Percentiles rank a stretch among this genome's conserved stretches.
Evolutionary conservation across 2,329 filamentous ascomycete genomes (phyloP).

Genomic region (Penicillium sp.): DNA sequence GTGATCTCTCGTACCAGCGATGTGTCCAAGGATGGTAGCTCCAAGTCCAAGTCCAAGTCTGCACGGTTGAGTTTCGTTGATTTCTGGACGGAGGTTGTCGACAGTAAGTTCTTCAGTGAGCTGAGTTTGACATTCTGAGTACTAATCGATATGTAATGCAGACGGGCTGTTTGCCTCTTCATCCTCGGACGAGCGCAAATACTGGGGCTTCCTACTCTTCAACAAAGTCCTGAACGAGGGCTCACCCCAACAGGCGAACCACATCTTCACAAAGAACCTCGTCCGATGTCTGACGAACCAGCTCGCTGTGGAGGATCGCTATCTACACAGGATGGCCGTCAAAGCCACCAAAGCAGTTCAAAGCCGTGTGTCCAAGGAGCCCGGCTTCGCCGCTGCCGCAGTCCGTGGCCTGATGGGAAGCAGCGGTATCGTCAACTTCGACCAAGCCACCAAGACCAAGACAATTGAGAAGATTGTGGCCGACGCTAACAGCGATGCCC

Average conservation of each 20-base stretch:
- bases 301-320: slow-evolving; percentile 72
- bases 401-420: slow-evolving; percentile 69
- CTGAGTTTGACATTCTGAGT: background rate
- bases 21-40: slow-evolving; percentile 28
- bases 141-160: slow-evolving; percentile 41
- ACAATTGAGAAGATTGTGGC: slow-evolving; percentile 75
- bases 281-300: slow-evolving; percentile 83
- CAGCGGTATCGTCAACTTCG: slow-evolving; percentile 75
- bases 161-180: slow-evolving; percentile 80
- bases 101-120: slow-evolving; percentile 62
- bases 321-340: slow-evolving; percentile 75
- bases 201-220: slow-evolving; percentile 87
- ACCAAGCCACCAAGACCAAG: slow-evolving; percentile 82
- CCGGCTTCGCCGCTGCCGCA: slow-evolving; percentile 61
- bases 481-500: slow-evolving; percentile 53
- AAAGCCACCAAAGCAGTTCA: slow-evolving; percentile 75
- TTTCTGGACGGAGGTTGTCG: slow-evolving; percentile 85
- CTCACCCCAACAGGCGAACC: slow-evolving; percentile 52
- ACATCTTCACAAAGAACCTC: slow-evolving; percentile 80
- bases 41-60: slow-evolving; percentile 34
- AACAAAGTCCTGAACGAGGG: slow-evolving; percentile 67
- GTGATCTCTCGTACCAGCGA: slow-evolving; percentile 59
- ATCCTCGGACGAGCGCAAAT: slow-evolving; percentile 85
- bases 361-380: slow-evolving; percentile 62
- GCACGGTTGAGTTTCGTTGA: slow-evolving; percentile 60